Conservation (phyloP, 208 protist genomes). For the Plasmodiophora brassicae region DNA sequence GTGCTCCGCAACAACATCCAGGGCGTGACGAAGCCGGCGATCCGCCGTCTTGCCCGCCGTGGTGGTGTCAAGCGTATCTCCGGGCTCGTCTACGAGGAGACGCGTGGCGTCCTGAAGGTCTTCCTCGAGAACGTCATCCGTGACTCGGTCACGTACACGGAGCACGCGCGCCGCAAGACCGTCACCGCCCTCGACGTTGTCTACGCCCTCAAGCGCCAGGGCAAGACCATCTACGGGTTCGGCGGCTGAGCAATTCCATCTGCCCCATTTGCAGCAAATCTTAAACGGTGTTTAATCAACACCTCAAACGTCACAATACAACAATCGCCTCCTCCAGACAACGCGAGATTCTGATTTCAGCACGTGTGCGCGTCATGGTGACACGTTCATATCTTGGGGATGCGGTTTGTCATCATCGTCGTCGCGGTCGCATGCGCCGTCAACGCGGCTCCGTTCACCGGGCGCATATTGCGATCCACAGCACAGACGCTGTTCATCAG, state of each 20-base stretch:
- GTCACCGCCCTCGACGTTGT: conserved; percentile 90
- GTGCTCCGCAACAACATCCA: conserved; percentile 79
- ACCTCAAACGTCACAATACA: too few species aligned
- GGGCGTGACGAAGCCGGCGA: conserved; percentile 81
- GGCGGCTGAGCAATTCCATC: conserved; percentile 41
- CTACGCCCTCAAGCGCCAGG: conserved; percentile 88
- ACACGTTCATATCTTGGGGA: too few species aligned
- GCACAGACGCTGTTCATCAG: too few species aligned
- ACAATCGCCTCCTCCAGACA: too few species aligned
- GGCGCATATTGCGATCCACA: too few species aligned
- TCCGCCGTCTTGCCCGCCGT: conserved; percentile 77
- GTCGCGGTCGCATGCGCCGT: too few species aligned
- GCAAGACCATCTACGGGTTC: conserved; percentile 89
- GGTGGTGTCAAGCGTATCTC: conserved; percentile 87
- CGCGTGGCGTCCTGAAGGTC: conserved; percentile 74
- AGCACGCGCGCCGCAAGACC: conserved; percentile 85
- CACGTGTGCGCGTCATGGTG: too few species aligned
- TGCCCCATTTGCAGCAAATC: background rate
- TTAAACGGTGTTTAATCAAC: too few species aligned
- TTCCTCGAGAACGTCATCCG: conserved; percentile 84
- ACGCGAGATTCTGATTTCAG: too few species aligned
- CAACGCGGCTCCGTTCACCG: too few species aligned
- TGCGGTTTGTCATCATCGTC: too few species aligned
- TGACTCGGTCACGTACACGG: conserved; percentile 86
- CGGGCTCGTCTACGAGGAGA: conserved; percentile 82